Evolutionary conservation across 176 grass and related monocot species (phyloP).

Genomic region (Ananas comosus): DNA sequence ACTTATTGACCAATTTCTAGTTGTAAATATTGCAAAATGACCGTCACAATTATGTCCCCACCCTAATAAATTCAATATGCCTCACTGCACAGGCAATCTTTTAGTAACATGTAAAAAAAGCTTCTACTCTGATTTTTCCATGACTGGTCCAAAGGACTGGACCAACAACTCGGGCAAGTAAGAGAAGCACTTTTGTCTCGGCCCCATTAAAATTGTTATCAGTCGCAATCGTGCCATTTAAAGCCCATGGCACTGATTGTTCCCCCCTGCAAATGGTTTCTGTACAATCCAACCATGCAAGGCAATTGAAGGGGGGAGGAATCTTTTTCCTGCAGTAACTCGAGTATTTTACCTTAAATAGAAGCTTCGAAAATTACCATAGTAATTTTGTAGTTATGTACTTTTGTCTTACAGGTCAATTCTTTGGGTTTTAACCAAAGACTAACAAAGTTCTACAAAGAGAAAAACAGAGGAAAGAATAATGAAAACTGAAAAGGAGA

Average conservation of each 20-base stretch:
- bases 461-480: neutral
- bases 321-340: slow-evolving; percentile 2
- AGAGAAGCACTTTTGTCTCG: neutral
- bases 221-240: neutral
- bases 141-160: neutral
- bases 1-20: neutral
- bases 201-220: neutral
- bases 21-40: neutral
- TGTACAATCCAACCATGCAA: neutral
- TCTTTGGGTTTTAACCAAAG: neutral
- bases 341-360: neutral
- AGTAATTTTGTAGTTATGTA: neutral
- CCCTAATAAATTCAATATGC: neutral
- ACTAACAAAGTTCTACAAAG: neutral
- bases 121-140: no score
- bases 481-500: neutral
- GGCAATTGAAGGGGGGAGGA: neutral
- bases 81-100: neutral
- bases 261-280: neutral
- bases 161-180: neutral
- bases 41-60: neutral
- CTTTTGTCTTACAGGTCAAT: neutral
- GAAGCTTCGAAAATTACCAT: neutral
- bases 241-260: neutral
- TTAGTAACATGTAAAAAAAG: neutral